Conservation (phyloP, 2,329 filamentous ascomycete genomes). For the Bimuria novae-zelandiae region DNA sequence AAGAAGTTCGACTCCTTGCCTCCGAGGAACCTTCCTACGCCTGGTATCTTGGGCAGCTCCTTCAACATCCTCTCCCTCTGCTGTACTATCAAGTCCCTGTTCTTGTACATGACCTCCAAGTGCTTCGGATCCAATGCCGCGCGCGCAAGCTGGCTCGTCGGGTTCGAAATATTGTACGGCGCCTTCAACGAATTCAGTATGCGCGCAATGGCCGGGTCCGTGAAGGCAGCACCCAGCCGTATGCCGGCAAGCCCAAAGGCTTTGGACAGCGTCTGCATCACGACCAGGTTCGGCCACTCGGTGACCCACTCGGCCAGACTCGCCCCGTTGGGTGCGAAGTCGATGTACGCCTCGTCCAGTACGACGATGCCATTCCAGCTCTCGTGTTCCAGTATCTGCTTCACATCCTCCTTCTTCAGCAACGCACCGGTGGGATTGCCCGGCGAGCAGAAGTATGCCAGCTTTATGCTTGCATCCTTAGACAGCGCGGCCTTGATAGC, state of each 20-base stretch:
- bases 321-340: conserved; percentile 79
- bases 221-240: conserved; percentile 83
- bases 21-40: conserved; percentile 80
- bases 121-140: conserved; percentile 72
- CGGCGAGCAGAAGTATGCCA: conserved; percentile 91
- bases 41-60: conserved; percentile 74
- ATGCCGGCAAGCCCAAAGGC: conserved; percentile 96
- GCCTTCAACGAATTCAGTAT: conserved; percentile 93
- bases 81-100: conserved; percentile 70
- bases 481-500: conserved; percentile 70
- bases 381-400: conserved; percentile 76
- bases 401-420: conserved; percentile 75
- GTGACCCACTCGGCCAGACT: conserved; percentile 89
- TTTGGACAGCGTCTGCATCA: conserved; percentile 98
- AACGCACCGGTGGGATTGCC: conserved; percentile 90
- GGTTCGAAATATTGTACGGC: conserved; percentile 92
- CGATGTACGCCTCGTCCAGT: conserved; percentile 94
- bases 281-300: conserved; percentile 93
- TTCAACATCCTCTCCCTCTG: conserved; percentile 78
- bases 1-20: conserved; percentile 86
- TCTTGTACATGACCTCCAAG: conserved; percentile 71
- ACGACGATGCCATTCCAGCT: conserved; percentile 95
- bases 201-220: conserved; percentile 71
- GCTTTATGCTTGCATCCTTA: conserved; percentile 71
- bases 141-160: conserved; percentile 79